Base-by-base conservation (phyloP, 1,284 basidiomycete genomes). In the Retiboletus flavoniger region DNA sequence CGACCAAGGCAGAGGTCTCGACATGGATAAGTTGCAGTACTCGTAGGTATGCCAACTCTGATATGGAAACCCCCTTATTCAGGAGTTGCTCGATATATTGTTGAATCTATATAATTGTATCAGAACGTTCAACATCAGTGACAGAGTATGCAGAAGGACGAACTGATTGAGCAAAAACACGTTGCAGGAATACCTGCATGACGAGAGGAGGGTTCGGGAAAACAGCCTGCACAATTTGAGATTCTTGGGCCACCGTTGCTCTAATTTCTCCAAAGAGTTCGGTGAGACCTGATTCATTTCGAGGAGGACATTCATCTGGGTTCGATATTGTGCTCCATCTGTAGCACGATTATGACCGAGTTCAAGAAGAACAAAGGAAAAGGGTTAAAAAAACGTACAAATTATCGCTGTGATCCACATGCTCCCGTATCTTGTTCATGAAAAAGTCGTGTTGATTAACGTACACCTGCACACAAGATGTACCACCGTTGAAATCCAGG, bases 371-470 rank as follows among this genome's bases (percentile, higher is more conserved):
- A 7, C 14, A 28, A 51, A 21, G 34, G 7, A 16, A 35, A 57
- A 9, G 44, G 17, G 46, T 53, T n/a, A 4, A 54, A 35, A 46
- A 46, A 21, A 56, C 85, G 53, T 65, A 93, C 89, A 95, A 67
- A 28, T 77, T 76, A 57, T 84, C 82, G 47, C 83, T 81, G 51
- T 75, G 75, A 42, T 78, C 74, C 59, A 78, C 80, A 38, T 76
- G 78, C 56, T 87, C 87, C 40, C 83, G 81, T 40, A 88, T 82
- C 52, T 89, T 84, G 67, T 97, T 96, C 69, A 98, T 97, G 78
- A 98, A 98, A 77, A 98, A 98, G 71, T 99, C 97, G 68, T 99
- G 97, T 72, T 99, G 97, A 66, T 99, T 99, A 58, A 99, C 97
- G 68, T 99, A 99, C 29, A 99, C 93, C 72, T 98, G 95, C 6